These are phyloP conservation scores for Helianthus annuus DNA, from an alignment of 129 eudicot species.

Conservation along the genomic window HanXRQr2.0-SUNRISE NC_035445.2:123234197-123234696, in stretches of 20 bases:
- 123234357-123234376: conserved; percentile 65
- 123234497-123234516: conserved; percentile 99
- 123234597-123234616: conserved; percentile 97
- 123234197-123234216: conserved; percentile 98
- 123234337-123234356: conserved; percentile 47
- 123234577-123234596: conserved; percentile 98
- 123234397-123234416: conserved; percentile 97
- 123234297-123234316: conserved; percentile 45
- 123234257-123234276: conserved; percentile 46
- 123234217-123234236: conserved; percentile 99
- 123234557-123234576: conserved; percentile 95
- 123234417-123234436: conserved; percentile 94
- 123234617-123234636: conserved; percentile 99
- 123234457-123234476: conserved; percentile 98
- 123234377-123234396: conserved; percentile 83
- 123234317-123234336: conserved; percentile 43
- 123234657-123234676: conserved; percentile 68
- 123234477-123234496: conserved; percentile 87
- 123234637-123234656: conserved; percentile 89
- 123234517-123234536: conserved; percentile 99
- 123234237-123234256: conserved; percentile 78
- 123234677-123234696: conserved; percentile 51
- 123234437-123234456: conserved; percentile 98
- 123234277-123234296: conserved; percentile 53
- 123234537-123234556: conserved; percentile 99